Conservation (phyloP, 495 filamentous ascomycete species). For the Lepraria neglecta region DNA sequence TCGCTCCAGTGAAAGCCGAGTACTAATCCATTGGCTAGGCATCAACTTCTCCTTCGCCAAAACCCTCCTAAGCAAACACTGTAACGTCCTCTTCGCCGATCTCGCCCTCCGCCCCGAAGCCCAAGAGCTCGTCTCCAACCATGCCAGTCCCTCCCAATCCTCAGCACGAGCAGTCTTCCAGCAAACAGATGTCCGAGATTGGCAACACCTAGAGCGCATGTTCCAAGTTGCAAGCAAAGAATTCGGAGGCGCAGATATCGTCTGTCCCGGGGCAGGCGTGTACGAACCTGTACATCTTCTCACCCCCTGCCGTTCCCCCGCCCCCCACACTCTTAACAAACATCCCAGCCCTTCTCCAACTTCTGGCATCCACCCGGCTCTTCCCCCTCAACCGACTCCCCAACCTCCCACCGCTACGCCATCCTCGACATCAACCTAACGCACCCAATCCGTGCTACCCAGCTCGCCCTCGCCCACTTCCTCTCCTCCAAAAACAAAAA, state of each 20-base stretch:
- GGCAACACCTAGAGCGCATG: conserved; percentile 52
- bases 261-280: conserved; percentile 63
- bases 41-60: conserved; percentile 57
- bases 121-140: conserved; percentile 47
- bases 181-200: conserved; percentile 55
- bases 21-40: conserved; percentile 29
- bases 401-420: conserved; percentile 45
- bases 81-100: conserved; percentile 63
- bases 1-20: neutral
- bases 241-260: conserved; percentile 57
- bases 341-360: conserved; percentile 47
- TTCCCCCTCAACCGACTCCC: conserved; percentile 43
- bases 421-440: conserved; percentile 61
- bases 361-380: conserved; percentile 61
- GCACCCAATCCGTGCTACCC: conserved; percentile 61
- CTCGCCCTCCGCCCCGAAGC: conserved; percentile 60
- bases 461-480: conserved; percentile 58
- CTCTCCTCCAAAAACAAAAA: conserved; percentile 41
- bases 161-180: conserved; percentile 51
- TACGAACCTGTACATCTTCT: conserved; percentile 50
- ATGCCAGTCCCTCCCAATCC: conserved; percentile 34
- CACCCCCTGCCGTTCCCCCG: neutral
- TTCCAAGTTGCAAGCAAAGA: conserved; percentile 48
- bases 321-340: neutral
- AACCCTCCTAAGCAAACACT: conserved; percentile 51